Evolutionary conservation across 2,329 filamentous ascomycete genomes (phyloP).

Genomic region (Alternaria triticimaculans): DNA sequence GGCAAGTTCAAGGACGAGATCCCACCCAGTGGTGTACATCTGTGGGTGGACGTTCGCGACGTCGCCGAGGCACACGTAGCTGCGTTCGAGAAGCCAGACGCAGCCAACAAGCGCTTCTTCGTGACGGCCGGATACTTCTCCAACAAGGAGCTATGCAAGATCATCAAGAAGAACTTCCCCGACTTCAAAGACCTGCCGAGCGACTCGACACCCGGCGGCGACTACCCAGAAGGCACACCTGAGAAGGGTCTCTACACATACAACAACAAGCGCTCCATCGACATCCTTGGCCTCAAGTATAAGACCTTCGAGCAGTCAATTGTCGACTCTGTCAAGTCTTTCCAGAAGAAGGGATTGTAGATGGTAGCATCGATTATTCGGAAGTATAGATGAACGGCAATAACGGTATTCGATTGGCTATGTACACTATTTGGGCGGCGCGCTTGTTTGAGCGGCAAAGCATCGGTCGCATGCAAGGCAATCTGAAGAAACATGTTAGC

Average conservation of each 20-base stretch:
- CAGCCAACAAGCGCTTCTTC: conserved; percentile 70
- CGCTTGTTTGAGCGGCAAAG: not conserved
- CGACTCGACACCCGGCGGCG: conserved; percentile 51
- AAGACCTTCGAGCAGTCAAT: conserved; percentile 65
- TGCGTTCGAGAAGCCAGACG: conserved; percentile 62
- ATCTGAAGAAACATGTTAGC: conserved; percentile 23
- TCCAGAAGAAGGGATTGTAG: conserved; percentile 62
- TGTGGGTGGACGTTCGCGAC: conserved; percentile 59
- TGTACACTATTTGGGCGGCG: conserved; percentile 16
- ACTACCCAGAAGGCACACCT: conserved; percentile 54
- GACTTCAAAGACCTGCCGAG: conserved; percentile 60
- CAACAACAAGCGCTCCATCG: conserved; percentile 62
- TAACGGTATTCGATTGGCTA: conserved; percentile 16
- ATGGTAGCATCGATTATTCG: not conserved
- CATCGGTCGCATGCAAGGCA: not conserved
- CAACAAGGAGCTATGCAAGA: conserved; percentile 65
- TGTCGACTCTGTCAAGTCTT: conserved; percentile 67
- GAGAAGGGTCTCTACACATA: conserved; percentile 53
- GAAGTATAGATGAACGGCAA: not conserved
- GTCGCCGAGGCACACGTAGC: conserved; percentile 69
- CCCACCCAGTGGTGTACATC: conserved; percentile 62
- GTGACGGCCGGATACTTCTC: conserved; percentile 64
- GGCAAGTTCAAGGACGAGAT: conserved; percentile 67
- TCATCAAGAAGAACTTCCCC: conserved; percentile 63
- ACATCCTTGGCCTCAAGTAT: conserved; percentile 67